Evolutionary conservation across 2,329 filamentous ascomycete genomes (phyloP).

Genomic region (Pseudogymnoascus sp.): DNA sequence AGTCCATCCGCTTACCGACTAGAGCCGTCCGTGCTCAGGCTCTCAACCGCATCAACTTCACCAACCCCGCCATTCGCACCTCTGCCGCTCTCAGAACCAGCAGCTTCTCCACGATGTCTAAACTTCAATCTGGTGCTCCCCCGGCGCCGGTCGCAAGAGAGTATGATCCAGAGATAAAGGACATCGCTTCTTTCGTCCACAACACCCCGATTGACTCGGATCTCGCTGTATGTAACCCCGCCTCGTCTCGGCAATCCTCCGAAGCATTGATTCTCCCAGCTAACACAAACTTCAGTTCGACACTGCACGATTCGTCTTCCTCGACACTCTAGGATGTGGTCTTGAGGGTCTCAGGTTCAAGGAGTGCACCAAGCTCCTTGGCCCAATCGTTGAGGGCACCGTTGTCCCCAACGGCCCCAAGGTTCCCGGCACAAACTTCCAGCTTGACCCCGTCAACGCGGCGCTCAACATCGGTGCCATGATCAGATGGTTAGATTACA

Average conservation of each 20-base stretch:
- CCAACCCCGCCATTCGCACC: conserved; percentile 4
- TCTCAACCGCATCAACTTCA: not conserved
- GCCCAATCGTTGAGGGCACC: conserved; percentile 85
- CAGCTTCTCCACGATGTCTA: conserved; percentile 32
- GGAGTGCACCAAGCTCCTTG: conserved; percentile 91
- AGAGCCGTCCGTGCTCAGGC: not conserved
- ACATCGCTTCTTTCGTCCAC: conserved; percentile 93
- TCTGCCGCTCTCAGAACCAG: not conserved
- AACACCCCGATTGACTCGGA: conserved; percentile 86
- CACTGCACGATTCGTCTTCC: conserved; percentile 91
- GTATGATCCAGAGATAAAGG: conserved; percentile 88
- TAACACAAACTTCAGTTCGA: conserved; percentile 60
- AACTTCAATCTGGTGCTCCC: conserved; percentile 37
- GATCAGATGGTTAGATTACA: conserved; percentile 99
- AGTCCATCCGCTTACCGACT: conserved; percentile 4
- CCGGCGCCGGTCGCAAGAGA: conserved; percentile 47
- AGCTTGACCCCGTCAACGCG: conserved; percentile 89
- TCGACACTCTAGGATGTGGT: conserved; percentile 94
- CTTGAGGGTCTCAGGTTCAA: conserved; percentile 93
- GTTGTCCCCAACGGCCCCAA: conserved; percentile 85
- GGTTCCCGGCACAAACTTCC: conserved; percentile 86
- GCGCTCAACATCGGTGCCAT: conserved; percentile 99
- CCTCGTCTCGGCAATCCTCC: not conserved
- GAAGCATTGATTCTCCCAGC: conserved; percentile 10
- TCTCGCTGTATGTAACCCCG: conserved; percentile 64